These are phyloP conservation scores for Bisporella sp. DNA, from an alignment of 2,329 filamentous ascomycete species.

Conservation along the genomic window DNA sequence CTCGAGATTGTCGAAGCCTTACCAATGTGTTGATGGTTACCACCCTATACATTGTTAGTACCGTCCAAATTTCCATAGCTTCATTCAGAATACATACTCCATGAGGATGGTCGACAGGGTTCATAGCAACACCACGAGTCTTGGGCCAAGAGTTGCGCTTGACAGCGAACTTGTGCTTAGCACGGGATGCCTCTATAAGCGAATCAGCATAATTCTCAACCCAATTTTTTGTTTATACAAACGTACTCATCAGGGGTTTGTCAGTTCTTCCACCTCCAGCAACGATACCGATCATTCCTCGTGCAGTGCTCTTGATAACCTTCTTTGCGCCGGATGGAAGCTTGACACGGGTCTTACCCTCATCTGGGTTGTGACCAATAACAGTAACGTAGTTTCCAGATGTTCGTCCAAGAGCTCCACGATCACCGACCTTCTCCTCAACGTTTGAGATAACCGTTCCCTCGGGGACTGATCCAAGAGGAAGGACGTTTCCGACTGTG, in stretches of 20 bases:
- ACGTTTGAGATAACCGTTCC: conserved; percentile 99
- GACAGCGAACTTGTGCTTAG: conserved; percentile 99
- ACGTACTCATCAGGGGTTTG: conserved; percentile 92
- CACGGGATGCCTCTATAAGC: conserved; percentile 84
- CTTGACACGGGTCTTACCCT: conserved; percentile 99
- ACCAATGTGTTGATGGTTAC: conserved; percentile 98
- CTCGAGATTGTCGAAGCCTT: conserved; percentile 99
- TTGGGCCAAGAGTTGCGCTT: conserved; percentile 99
- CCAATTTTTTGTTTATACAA: conserved; percentile 14
- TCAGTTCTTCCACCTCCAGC: conserved; percentile 99
- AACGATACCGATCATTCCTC: conserved; percentile 99
- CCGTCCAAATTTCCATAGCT: neutral
- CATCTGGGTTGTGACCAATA: conserved; percentile 94
- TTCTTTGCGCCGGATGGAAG: conserved; percentile 99
- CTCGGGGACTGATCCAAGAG: conserved; percentile 89
- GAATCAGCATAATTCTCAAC: conserved; percentile 32
- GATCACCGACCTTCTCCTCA: conserved; percentile 97
- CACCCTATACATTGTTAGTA: conserved; percentile 46
- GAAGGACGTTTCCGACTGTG: conserved; percentile 96
- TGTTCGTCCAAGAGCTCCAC: conserved; percentile 90
- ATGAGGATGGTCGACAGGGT: conserved; percentile 98
- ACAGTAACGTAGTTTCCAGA: conserved; percentile 99
- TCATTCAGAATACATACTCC: conserved; percentile 43
- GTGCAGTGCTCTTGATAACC: conserved; percentile 83
- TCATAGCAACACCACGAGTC: conserved; percentile 99